These are phyloP conservation scores for Camelina laxa DNA, from an alignment of 345 rosid genomes.

Conservation along the genomic window DNA sequence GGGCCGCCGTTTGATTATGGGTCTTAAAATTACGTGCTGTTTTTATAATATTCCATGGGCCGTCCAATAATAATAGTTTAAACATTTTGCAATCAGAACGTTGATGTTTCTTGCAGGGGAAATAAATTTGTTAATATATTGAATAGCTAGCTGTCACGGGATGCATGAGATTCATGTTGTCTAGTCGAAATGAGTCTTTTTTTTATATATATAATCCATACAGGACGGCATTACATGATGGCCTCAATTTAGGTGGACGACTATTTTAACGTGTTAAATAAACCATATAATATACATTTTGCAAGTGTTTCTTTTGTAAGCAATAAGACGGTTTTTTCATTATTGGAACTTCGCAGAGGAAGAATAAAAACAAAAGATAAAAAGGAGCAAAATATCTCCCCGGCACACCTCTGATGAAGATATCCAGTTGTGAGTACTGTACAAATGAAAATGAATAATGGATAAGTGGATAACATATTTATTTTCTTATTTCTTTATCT, in stretches of 20 bases:
- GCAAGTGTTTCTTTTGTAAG: neutral
- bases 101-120: neutral
- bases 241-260: conserved; percentile 22
- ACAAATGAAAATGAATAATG: too few relatives aligned
- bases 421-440: too few relatives aligned
- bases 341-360: too few relatives aligned
- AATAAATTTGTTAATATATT: neutral
- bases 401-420: too few relatives aligned
- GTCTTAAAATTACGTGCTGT: neutral
- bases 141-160: neutral
- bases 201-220: neutral
- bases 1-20: neutral
- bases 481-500: too few relatives aligned
- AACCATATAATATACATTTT: neutral
- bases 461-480: too few relatives aligned
- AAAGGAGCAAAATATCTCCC: too few relatives aligned
- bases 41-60: too few relatives aligned
- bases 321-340: neutral
- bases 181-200: neutral
- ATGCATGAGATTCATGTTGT: conserved; percentile 11
- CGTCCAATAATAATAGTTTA: too few relatives aligned
- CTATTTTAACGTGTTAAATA: neutral
- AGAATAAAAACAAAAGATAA: too few relatives aligned
- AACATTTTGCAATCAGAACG: too few relatives aligned
- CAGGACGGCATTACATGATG: conserved; percentile 14